Evolutionary conservation across 352 stramenopile genomes (phyloP), one percentile per base, ranked within the genome.

Genomic region (Globisporangium lucens): DNA sequence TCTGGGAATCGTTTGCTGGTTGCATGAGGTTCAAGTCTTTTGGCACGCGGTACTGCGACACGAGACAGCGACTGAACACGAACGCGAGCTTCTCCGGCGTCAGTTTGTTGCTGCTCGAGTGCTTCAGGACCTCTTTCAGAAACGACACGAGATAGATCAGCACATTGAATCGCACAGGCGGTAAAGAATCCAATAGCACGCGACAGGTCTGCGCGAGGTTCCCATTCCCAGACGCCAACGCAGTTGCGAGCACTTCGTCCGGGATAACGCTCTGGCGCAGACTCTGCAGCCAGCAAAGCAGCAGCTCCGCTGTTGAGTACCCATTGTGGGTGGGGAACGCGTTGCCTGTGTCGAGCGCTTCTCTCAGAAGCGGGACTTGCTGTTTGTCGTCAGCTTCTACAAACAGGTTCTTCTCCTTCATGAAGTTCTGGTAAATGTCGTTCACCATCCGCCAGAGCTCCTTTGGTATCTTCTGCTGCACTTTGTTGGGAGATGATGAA

Each of bases 361-460:
- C 92, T 53, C 93, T 73, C 2, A 98, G 68, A 10, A 80, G 71
- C 5, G 79, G 59, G 22, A 97, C 71, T 52, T 97, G 88, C 30
- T 71, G 59, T 61, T 91, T 89, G 70, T 73, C 84, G 1, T 82
- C 85, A 0, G 80, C 70, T 59, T 95, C 88, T 8, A 94, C 76
- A 63, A 96, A 97, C 38, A 97, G 46, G 47, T 95, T 93, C 56
- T 87, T 90, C 35, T 91, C 79, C 36, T 86, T 69, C 75, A 95
- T 83, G 17, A 67, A 90, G 60, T 92, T 72, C 52, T 81, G 72
- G 53, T 96, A 97, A 24, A 99, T 89, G 46, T 97, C 95, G 77
- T 99, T 98, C 52, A 99, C 90, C 78, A 99, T 97, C 8, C 96
- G 86, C 96, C 96, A 99, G 13, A 99, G 75, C 73, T 99, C 97